Evolutionary conservation across 192 early-diverging fungal genomes (phyloP).

Genomic region (Backusella liffmaniae): DNA sequence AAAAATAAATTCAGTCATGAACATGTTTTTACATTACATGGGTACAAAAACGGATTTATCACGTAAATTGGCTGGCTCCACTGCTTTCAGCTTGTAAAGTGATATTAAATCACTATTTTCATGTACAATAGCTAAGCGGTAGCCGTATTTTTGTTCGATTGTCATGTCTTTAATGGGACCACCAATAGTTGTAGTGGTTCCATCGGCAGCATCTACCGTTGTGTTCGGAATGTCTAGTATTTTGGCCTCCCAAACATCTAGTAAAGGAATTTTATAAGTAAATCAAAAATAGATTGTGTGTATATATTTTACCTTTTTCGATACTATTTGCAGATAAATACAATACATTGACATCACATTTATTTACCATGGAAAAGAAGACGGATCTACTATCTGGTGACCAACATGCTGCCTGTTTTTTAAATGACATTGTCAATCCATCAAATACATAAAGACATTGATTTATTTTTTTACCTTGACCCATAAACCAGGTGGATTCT

Average conservation of each 20-base stretch:
- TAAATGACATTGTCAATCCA: not conserved
- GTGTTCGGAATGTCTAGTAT: not conserved
- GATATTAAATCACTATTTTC: slow-evolving; percentile 47
- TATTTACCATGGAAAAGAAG: slow-evolving; percentile 50
- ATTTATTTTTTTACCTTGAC: slow-evolving; percentile 16
- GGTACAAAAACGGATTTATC: slow-evolving; percentile 30
- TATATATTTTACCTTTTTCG: not conserved
- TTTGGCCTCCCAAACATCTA: slow-evolving; percentile 12
- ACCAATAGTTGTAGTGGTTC: slow-evolving; percentile 24
- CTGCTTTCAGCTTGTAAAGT: slow-evolving; percentile 35
- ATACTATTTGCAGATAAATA: slow-evolving; percentile 10
- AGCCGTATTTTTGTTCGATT: slow-evolving; percentile 49
- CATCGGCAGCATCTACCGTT: not conserved
- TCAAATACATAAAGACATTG: not conserved
- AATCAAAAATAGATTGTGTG: not conserved
- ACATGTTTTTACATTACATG: slow-evolving; percentile 27
- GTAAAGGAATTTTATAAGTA: not conserved
- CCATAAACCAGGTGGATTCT: slow-evolving; percentile 31
- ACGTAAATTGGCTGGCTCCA: slow-evolving; percentile 27
- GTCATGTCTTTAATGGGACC: slow-evolving; percentile 50
- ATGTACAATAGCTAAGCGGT: slow-evolving; percentile 53
- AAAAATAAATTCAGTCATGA: not conserved
- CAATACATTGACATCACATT: slow-evolving; percentile 39
- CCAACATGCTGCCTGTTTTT: slow-evolving; percentile 53
- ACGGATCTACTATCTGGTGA: slow-evolving; percentile 57